These are phyloP conservation scores for Candida odintsovae DNA, from an alignment of 805 yeast species.

Conservation along the genomic window DNA sequence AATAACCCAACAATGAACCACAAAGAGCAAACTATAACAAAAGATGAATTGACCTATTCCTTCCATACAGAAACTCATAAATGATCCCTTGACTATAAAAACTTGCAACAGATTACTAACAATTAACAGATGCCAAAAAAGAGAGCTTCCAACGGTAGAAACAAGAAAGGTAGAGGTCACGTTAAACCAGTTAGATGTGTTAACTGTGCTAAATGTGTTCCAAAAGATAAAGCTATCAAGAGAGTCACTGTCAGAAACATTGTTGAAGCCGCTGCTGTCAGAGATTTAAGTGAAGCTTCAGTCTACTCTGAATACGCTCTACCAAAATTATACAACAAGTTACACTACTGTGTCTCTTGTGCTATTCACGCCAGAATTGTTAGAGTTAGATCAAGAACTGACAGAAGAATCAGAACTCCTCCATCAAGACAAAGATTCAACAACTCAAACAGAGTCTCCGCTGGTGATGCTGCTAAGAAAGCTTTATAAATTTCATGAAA, in stretches of 20 bases:
- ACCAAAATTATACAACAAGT: slow-evolving; percentile 99
- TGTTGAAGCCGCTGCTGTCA: slow-evolving; percentile 99
- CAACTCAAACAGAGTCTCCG: slow-evolving; percentile 93
- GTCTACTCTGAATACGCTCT: slow-evolving; percentile 98
- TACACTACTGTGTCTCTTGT: slow-evolving; percentile 99
- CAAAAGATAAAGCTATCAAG: slow-evolving; percentile 99
- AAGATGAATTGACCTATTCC: too few relatives aligned
- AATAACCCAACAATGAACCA: too few relatives aligned
- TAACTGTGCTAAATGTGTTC: slow-evolving; percentile 99
- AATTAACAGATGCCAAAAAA: slow-evolving; percentile 85
- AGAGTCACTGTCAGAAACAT: slow-evolving; percentile 99
- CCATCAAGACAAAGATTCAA: slow-evolving; percentile 99
- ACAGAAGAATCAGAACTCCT: slow-evolving; percentile 98
- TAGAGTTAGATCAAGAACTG: slow-evolving; percentile 98
- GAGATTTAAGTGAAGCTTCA: slow-evolving; percentile 99
- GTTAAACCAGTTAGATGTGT: slow-evolving; percentile 99
- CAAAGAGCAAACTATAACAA: too few relatives aligned
- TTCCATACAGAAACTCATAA: too few relatives aligned
- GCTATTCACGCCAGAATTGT: slow-evolving; percentile 99
- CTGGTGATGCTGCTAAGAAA: slow-evolving; percentile 96
- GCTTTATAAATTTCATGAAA: slow-evolving; percentile 43
- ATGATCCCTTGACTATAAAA: too few relatives aligned
- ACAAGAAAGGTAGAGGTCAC: slow-evolving; percentile 99
- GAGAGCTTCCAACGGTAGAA: slow-evolving; percentile 99
- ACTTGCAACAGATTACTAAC: too few relatives aligned